Evolutionary conservation across 192 early-diverging fungal genomes (phyloP).

Genomic region (Kickxella alabastrina): DNA sequence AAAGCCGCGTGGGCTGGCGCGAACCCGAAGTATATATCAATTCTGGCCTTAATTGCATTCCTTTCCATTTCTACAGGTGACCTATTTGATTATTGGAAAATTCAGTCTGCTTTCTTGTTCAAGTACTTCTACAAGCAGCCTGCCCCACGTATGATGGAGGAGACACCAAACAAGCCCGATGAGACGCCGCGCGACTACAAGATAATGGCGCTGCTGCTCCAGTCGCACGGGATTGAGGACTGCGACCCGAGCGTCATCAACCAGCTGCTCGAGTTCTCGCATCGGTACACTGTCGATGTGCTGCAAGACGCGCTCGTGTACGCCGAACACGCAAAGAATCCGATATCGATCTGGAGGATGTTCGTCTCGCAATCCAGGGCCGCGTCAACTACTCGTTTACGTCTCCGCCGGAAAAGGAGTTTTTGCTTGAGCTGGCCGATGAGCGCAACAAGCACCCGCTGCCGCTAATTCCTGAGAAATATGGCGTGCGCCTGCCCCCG

Average conservation of each 20-base stretch:
- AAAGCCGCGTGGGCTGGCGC: too few species aligned
- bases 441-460: slow-evolving; percentile 74
- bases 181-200: slow-evolving; percentile 60
- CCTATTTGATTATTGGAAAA: not conserved
- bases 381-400: slow-evolving; percentile 89
- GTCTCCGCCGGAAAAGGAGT: slow-evolving; percentile 84
- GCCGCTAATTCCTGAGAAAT: slow-evolving; percentile 73
- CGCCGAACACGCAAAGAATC: slow-evolving; percentile 84
- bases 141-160: too few species aligned
- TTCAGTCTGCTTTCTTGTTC: not conserved
- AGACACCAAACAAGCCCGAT: slow-evolving; percentile 43
- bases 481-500: slow-evolving; percentile 71
- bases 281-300: slow-evolving; percentile 87
- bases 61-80: too few species aligned
- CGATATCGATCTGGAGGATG: slow-evolving; percentile 80
- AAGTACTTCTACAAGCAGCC: too few species aligned
- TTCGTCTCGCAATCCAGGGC: slow-evolving; percentile 88
- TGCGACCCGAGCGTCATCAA: slow-evolving; percentile 89
- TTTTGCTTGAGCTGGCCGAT: slow-evolving; percentile 69
- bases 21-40: too few species aligned
- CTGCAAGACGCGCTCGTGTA: slow-evolving; percentile 87
- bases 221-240: slow-evolving; percentile 79
- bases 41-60: too few species aligned
- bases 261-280: slow-evolving; percentile 89
- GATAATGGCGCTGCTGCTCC: slow-evolving; percentile 81